phyloP scores from a whole-genome alignment of 2,329 filamentous ascomycete species.

The Colletotrichum sojae region DNA sequence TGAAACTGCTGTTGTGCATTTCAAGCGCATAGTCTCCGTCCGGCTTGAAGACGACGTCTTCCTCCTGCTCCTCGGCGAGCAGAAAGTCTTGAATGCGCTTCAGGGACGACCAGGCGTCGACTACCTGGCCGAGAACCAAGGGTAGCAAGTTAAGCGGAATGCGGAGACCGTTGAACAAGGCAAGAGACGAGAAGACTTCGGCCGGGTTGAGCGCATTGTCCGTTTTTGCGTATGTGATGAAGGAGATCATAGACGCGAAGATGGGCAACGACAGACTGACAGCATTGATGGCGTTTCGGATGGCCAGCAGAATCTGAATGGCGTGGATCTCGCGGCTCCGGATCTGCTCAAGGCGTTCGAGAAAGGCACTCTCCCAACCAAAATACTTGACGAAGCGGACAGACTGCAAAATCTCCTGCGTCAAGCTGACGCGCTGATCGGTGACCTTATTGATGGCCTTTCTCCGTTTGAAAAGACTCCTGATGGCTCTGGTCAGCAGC shows the following conservation, averaged over 20 bases:
- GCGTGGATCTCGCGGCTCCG: conserved; percentile 82
- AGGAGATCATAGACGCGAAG: conserved; percentile 95
- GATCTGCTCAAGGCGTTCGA: conserved; percentile 81
- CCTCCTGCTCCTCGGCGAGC: conserved; percentile 85
- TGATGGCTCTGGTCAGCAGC: conserved; percentile 82
- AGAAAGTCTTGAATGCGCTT: conserved; percentile 91
- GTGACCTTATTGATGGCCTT: conserved; percentile 92
- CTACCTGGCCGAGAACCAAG: conserved; percentile 88
- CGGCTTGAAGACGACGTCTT: conserved; percentile 71
- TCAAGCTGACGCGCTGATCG: conserved; percentile 90
- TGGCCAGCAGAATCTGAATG: conserved; percentile 87
- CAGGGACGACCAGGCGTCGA: conserved; percentile 89
- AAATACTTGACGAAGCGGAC: conserved; percentile 98
- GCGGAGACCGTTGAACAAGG: conserved; percentile 91
- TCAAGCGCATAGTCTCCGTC: conserved; percentile 79
- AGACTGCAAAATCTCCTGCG: conserved; percentile 91
- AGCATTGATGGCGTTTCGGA: conserved; percentile 88
- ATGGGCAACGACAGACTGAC: conserved; percentile 89
- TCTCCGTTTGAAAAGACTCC: conserved; percentile 81
- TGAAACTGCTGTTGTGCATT: conserved; percentile 82
- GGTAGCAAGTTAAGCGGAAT: conserved; percentile 92
- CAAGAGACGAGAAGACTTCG: conserved; percentile 90
- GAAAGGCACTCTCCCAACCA: conserved; percentile 92
- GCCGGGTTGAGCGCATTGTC: conserved; percentile 80
- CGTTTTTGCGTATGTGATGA: conserved; percentile 83